Evolutionary conservation across 2,329 filamentous ascomycete genomes (phyloP), one percentile per base, ranked within the genome.

Genomic region (Salinomyces thailandicus): DNA sequence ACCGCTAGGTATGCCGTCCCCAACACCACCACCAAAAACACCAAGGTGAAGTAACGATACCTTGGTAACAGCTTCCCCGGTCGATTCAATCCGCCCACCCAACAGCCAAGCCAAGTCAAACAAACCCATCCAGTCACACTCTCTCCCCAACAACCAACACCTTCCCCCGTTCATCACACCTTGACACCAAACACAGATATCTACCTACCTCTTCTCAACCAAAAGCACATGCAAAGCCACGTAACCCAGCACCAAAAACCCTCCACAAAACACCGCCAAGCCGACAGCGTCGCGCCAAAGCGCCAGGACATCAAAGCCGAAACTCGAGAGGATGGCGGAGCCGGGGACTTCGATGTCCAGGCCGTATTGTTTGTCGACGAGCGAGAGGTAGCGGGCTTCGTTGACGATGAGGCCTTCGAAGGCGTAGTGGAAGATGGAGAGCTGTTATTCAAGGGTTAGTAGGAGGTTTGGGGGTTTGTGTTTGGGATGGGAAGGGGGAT

Each of bases 321-420:
- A 98, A 0, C 83, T 85, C 60, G 84, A 93, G 37, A 98, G 65
- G 48, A 98, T 98, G 0, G 86, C 85, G 1, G 89, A 86, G 20
- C 91, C 91, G 0, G 91, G 91, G 0, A 98, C 86, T 35, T 91
- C 89, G 45, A 98, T 98, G 53, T 96, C 86, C 4, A 98, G 74
- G 5, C 91, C 91, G 42, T 94, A 95, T 62, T 96, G 93, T 61
- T 91, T 81, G 59, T 98, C 91, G 28, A 93, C 76, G 17, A 98
- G 73, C 0, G 83, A 89, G 29, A 98, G 69, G 52, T 85, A 85
- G 17, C 85, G 79, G 31, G 95, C 93, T 64, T 98, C 91, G 55
- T 96, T 98, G 50, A 98, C 91, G 45, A 96, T 93, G 11, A 98
- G 73, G 2, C 85, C 83, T 67, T 98, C 91, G 51, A 96, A 96